Evolutionary conservation across 2,329 filamentous ascomycete genomes (phyloP).

Genomic region (Aspergillus flavus): DNA sequence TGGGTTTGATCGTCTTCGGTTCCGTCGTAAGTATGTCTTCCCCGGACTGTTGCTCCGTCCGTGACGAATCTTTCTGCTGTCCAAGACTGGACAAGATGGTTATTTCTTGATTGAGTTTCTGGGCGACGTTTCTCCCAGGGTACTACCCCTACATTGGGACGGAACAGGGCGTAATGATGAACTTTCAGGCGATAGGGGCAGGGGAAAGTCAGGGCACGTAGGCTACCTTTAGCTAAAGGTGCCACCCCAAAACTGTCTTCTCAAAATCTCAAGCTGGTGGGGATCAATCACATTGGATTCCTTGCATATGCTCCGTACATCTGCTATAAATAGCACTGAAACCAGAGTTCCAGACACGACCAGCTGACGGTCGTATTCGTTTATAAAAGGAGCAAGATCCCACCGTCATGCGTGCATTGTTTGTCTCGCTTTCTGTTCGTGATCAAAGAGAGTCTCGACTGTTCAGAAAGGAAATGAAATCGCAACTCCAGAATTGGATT

Average conservation of each 20-base stretch:
- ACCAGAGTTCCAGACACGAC: background rate
- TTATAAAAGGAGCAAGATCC: background rate
- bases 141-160: background rate
- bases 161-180: background rate
- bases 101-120: background rate
- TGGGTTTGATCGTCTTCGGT: background rate
- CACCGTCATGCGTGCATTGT: background rate
- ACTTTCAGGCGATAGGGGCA: background rate
- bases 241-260: background rate
- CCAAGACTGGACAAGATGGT: background rate
- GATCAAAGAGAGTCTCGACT: background rate
- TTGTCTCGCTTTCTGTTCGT: background rate
- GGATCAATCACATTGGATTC: background rate
- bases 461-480: background rate
- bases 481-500: background rate
- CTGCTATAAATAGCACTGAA: constrained; percentile 3
- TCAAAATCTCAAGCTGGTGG: background rate
- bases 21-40: background rate
- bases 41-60: background rate
- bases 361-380: background rate
- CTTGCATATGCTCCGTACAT: background rate
- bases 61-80: background rate
- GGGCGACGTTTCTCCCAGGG: background rate
- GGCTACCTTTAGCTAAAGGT: background rate
- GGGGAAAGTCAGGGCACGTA: background rate